Conservation (phyloP, 495 filamentous ascomycete genomes). For the Neurospora hispaniola region DNA sequence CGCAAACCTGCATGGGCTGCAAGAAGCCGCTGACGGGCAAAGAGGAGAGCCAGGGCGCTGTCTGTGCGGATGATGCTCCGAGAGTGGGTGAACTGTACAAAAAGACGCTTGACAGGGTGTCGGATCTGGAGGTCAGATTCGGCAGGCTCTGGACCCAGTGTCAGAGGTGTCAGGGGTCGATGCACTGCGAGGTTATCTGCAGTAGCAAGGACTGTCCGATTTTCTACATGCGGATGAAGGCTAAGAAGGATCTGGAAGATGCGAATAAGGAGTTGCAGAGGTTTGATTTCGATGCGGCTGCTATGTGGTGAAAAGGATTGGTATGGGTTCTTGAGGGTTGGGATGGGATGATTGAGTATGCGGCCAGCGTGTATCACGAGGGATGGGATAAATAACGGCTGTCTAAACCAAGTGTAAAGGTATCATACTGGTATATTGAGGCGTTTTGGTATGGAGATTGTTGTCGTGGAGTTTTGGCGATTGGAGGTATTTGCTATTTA, state of each 20-base stretch:
- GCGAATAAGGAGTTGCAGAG: conserved; percentile 78
- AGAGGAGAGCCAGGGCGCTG: conserved; percentile 72
- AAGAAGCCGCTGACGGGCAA: conserved; percentile 83
- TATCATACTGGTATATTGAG: neutral
- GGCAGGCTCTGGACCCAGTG: conserved; percentile 96
- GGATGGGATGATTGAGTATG: neutral
- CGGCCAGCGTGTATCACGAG: neutral
- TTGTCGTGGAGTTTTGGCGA: neutral
- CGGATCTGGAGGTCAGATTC: conserved; percentile 87
- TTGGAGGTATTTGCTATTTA: neutral
- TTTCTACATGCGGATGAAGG: conserved; percentile 99
- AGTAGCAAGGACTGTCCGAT: conserved; percentile 93
- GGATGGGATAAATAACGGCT: neutral
- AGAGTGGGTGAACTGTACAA: conserved; percentile 89
- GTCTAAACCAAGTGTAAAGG: neutral
- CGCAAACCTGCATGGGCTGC: conserved; percentile 96
- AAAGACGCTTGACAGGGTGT: conserved; percentile 75
- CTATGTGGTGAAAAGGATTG: conserved; percentile 29
- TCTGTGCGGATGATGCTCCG: conserved; percentile 75
- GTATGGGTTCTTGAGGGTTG: neutral
- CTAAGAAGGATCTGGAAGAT: conserved; percentile 97
- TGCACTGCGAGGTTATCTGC: conserved; percentile 98
- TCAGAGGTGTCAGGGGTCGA: conserved; percentile 91
- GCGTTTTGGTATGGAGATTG: neutral
- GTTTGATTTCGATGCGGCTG: conserved; percentile 72